phyloP scores from a whole-genome alignment of 129 eudicot species.

The Flaveria robusta region DNA sequence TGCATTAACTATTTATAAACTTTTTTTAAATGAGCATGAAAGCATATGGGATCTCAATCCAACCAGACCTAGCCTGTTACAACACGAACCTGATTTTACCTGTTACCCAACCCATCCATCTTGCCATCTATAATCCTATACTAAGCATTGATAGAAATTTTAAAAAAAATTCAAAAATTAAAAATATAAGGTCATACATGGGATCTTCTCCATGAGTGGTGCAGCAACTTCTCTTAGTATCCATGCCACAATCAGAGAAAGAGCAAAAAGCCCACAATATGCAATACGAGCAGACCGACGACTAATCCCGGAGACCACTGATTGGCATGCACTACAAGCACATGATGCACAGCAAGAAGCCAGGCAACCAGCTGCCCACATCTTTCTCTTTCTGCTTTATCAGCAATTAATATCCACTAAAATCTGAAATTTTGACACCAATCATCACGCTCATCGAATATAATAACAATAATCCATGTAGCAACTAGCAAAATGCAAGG shows the following conservation, averaged over 20 bases:
- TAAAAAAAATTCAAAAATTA: background rate
- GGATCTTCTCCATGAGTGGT: constrained; percentile 94
- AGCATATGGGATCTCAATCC: background rate
- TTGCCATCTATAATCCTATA: background rate
- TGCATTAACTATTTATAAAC: too few species aligned
- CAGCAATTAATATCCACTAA: constrained; percentile 29
- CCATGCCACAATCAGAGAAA: constrained; percentile 91
- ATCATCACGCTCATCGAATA: constrained; percentile 11
- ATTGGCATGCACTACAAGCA: constrained; percentile 89
- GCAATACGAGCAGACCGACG: constrained; percentile 95
- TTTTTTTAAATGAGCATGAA: background rate
- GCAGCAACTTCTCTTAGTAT: constrained; percentile 95
- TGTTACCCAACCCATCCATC: background rate
- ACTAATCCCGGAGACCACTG: constrained; percentile 85
- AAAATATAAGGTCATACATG: constrained; percentile 60
- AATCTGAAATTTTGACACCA: constrained; percentile 20
- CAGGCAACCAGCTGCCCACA: constrained; percentile 99
- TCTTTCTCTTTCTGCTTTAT: constrained; percentile 40
- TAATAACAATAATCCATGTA: background rate
- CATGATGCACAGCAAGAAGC: constrained; percentile 98
- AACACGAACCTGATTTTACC: background rate
- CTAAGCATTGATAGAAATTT: constrained; percentile 6
- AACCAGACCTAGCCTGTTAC: background rate
- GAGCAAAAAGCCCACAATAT: constrained; percentile 90
- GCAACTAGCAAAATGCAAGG: background rate